Evolutionary conservation across 306 rosid species (phyloP).

Genomic region (Heteromeles arbutifolia): DNA sequence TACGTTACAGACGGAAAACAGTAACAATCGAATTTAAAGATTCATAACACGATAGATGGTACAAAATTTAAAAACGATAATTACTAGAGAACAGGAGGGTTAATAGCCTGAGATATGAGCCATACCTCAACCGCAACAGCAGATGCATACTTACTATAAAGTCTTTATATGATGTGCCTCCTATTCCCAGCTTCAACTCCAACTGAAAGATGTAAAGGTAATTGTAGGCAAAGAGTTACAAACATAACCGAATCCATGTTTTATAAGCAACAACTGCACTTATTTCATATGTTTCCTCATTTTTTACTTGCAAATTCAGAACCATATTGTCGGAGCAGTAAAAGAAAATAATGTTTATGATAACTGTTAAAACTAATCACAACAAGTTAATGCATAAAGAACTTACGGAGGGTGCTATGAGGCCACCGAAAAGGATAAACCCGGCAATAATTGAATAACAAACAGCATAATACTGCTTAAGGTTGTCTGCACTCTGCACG

Average conservation of each 20-base stretch:
- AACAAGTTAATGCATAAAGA: constrained; percentile 1
- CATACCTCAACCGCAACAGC: no score
- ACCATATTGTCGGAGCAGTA: not conserved
- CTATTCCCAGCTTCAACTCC: no score
- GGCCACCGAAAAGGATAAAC: constrained; percentile 85
- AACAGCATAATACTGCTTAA: constrained; percentile 74
- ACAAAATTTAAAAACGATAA: not conserved
- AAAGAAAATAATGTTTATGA: not conserved
- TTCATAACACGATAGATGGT: not conserved
- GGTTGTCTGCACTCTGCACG: constrained; percentile 83
- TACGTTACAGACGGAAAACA: not conserved
- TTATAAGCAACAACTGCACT: not conserved
- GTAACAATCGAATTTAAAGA: not conserved
- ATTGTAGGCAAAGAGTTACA: no score
- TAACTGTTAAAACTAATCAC: not conserved
- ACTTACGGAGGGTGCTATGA: constrained; percentile 87
- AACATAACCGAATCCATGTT: no score
- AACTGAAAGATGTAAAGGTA: no score
- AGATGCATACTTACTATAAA: no score
- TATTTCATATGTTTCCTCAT: not conserved
- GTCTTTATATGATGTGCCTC: no score
- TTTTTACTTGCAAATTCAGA: not conserved
- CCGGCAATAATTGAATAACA: constrained; percentile 84
- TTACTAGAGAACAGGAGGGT: not conserved
- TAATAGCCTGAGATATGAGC: no score